Evolutionary conservation across 73 alveolate species (phyloP).

Genomic region (Vitrella brassicaformis): DNA sequence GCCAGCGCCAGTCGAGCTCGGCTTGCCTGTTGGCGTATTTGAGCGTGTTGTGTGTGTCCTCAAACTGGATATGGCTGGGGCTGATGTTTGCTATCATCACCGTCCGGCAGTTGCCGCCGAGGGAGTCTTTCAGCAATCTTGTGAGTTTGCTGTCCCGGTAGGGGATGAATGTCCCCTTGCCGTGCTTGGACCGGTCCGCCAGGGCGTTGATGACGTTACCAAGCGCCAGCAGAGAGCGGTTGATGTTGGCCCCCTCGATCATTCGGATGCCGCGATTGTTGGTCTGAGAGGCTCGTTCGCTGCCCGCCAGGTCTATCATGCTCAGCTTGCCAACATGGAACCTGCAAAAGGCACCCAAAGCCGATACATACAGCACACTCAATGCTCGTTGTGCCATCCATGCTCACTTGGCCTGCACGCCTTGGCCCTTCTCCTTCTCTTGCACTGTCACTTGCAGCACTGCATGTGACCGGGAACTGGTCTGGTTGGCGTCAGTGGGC

Average conservation of each 20-base stretch:
- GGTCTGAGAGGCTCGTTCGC: constrained; percentile 84
- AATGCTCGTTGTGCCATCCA: too few relatives aligned
- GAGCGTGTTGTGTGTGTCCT: constrained; percentile 98
- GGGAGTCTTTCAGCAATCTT: constrained; percentile 69
- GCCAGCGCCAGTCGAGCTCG: too few relatives aligned
- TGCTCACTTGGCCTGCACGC: constrained; percentile 61
- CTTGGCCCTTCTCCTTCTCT: constrained; percentile 68
- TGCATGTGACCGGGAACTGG: constrained; percentile 83
- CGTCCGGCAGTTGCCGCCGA: constrained; percentile 82
- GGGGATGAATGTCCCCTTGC: constrained; percentile 63
- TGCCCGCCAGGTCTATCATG: constrained; percentile 85
- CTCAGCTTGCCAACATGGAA: constrained; percentile 71
- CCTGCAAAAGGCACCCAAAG: too few relatives aligned
- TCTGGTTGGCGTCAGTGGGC: constrained; percentile 72
- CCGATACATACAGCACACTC: too few relatives aligned
- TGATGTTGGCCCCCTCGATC: constrained; percentile 90
- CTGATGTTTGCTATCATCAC: constrained; percentile 74
- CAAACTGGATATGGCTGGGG: constrained; percentile 29
- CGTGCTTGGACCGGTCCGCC: constrained; percentile 75
- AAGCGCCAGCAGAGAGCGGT: constrained; percentile 70
- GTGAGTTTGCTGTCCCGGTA: constrained; percentile 77
- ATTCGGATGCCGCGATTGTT: constrained; percentile 80
- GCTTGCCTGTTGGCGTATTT: constrained; percentile 98
- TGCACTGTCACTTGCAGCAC: constrained; percentile 71
- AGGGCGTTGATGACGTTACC: constrained; percentile 79